Evolutionary conservation across 495 filamentous ascomycete genomes (phyloP), one percentile per base, ranked within the genome.

Genomic region (Emericellopsis terricola): DNA sequence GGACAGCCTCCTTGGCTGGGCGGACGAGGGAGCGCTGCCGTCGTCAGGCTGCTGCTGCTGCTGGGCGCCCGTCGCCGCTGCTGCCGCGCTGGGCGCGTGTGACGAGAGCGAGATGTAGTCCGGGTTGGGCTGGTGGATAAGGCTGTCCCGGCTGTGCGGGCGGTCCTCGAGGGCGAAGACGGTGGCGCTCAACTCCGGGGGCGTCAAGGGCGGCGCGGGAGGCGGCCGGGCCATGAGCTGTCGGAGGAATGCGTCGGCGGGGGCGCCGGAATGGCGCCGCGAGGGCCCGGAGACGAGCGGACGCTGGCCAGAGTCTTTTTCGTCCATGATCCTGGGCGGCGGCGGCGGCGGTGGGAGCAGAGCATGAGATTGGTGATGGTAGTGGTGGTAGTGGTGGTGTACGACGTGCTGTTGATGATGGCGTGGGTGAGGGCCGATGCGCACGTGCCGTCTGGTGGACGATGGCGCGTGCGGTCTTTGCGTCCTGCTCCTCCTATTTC

Each of bases 91-190:
- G 3, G 45, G 15, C 10, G 21, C 13, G 6, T 17, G 18, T 1
- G 46, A 52, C 0, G 59, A 52, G 17, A 34, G 38, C 16, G 43
- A 45, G 18, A 42, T 46, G 36, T 57, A 55, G 34, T 60, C 53
- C 8, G 53, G 56, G 19, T 59, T 57, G 1, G 51, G 46, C 34
- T 51, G 56, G 21, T 56, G 46, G 33, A 57, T 55, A 40, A 63
- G 58, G 33, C 47, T 49, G 7, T 55, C 47, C 27, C 47, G 42
- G 42, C 53, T 56, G 5, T 43, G 49, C 13, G 50, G 56, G 28
- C 54, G 56, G 27, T 62, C 42, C 15, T 32, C 39, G 34, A 64
- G 57, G 9, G 44, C 44, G 28, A 50, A 54, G 20, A 45, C 28
- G 28, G 36, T 41, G 37, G 44, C 38, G 31, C 45, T 51, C 16